phyloP scores from a whole-genome alignment of 176 grass and related monocot genomes.

The Melocanna baccifera region DNA sequence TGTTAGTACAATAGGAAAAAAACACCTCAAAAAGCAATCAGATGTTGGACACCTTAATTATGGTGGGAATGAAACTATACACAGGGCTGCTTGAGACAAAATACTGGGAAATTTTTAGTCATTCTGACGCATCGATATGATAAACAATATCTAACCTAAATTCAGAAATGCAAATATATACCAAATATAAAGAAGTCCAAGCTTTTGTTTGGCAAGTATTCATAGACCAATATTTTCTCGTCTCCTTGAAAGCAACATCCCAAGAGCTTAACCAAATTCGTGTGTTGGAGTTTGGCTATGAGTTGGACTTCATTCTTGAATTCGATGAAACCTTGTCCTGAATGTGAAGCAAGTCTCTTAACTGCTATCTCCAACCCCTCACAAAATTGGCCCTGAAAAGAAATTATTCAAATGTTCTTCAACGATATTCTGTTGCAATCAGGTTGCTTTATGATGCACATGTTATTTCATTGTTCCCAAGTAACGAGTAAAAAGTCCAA shows the following conservation, averaged over 20 bases:
- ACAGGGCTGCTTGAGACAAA: not conserved
- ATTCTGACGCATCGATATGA: not conserved
- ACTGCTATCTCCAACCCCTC: slow-evolving; percentile 27
- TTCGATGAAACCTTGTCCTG: slow-evolving; percentile 29
- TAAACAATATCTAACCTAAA: not conserved
- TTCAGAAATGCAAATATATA: not conserved
- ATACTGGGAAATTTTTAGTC: not conserved
- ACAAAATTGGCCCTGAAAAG: not conserved
- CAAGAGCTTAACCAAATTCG: too few relatives aligned
- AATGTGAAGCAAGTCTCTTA: slow-evolving; percentile 30
- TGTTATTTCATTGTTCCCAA: not conserved
- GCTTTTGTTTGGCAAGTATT: slow-evolving; percentile 69
- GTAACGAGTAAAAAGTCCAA: not conserved
- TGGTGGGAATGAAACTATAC: not conserved
- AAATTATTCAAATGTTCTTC: not conserved
- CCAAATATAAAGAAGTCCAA: slow-evolving; percentile 66
- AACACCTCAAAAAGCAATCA: not conserved
- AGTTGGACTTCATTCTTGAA: too few relatives aligned
- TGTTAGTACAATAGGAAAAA: not conserved
- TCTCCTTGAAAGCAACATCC: slow-evolving; percentile 32
- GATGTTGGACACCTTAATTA: not conserved
- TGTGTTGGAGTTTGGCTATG: too few relatives aligned
- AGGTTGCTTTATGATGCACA: not conserved
- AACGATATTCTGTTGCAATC: not conserved
- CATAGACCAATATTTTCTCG: slow-evolving; percentile 63